phyloP scores from a whole-genome alignment of 805 yeast genomes.

The Pichia kluyveri region DNA sequence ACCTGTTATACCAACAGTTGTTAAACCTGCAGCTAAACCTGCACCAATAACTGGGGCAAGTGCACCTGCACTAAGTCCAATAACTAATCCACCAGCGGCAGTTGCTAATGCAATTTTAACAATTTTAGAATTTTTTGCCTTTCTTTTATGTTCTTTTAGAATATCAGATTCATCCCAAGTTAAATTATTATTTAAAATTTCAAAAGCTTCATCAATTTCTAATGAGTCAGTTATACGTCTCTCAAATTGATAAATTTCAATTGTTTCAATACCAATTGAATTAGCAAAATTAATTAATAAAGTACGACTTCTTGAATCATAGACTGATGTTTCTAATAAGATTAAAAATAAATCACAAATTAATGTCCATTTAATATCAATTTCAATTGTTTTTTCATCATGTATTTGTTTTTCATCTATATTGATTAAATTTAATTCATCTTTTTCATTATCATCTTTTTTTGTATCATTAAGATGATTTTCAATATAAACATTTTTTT shows the following conservation, averaged over 20 bases:
- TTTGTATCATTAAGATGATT: constrained; percentile 35
- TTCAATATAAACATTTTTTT: constrained; percentile 30
- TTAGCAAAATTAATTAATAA: constrained; percentile 63
- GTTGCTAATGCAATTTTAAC: constrained; percentile 93
- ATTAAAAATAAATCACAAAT: constrained; percentile 83
- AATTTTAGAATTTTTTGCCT: constrained; percentile 54
- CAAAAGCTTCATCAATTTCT: constrained; percentile 57
- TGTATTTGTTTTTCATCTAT: constrained; percentile 23
- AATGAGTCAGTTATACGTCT: constrained; percentile 82
- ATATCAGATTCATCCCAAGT: constrained; percentile 66
- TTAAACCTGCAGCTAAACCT: constrained; percentile 93
- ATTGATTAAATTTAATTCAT: constrained; percentile 13
- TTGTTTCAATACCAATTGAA: constrained; percentile 43
- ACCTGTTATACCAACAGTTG: constrained; percentile 93
- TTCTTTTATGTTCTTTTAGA: constrained; percentile 62
- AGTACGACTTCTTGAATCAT: constrained; percentile 83
- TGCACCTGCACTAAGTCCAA: constrained; percentile 91
- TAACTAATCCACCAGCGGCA: constrained; percentile 87
- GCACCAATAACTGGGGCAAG: constrained; percentile 98
- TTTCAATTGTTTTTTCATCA: constrained; percentile 30
- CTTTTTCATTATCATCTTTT: constrained; percentile 2
- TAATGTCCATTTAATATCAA: constrained; percentile 89
- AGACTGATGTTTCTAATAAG: constrained; percentile 72
- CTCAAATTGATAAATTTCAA: constrained; percentile 84
- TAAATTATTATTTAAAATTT: constrained; percentile 31